Percentiles rank a stretch among this genome's conserved stretches.
Conservation (phyloP, 2,329 filamentous ascomycete species). For the Diaporthe amygdali region DNA sequence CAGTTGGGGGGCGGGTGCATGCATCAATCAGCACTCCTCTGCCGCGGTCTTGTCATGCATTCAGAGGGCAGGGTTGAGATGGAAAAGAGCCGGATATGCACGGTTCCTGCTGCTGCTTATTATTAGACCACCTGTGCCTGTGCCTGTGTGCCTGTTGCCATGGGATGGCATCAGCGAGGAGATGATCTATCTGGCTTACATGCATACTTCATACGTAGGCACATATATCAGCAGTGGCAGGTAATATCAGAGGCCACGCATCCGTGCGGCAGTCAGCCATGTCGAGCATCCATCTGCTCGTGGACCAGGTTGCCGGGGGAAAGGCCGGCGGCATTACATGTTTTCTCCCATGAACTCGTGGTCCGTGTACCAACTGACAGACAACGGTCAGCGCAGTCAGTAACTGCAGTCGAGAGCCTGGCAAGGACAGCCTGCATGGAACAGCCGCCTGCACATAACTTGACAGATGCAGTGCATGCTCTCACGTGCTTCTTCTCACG, state of each 20-base stretch:
- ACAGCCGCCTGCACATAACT: background rate
- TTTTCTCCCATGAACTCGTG: conserved; percentile 4
- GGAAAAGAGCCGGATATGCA: background rate
- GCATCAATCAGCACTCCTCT: background rate
- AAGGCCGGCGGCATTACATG: background rate
- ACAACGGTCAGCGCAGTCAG: background rate
- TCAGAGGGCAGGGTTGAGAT: background rate
- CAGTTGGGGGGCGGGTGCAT: background rate
- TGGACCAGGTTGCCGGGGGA: background rate
- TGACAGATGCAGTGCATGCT: background rate
- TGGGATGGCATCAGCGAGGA: background rate
- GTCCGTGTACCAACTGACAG: conserved; percentile 2
- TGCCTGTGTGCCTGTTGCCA: no score
- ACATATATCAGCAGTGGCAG: background rate
- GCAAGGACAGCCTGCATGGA: background rate
- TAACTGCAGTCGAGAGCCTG: background rate
- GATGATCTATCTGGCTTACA: no score
- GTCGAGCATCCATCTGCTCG: background rate
- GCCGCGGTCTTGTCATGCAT: background rate
- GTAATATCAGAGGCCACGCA: background rate
- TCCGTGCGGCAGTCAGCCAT: background rate
- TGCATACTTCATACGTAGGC: background rate
- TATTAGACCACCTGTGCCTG: background rate
- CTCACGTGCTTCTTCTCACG: background rate
- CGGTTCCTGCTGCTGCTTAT: background rate